Evolutionary conservation across 192 early-diverging fungal species (phyloP), one percentile per base, ranked within the genome.

Genomic region (Haplosporangium gracile): DNA sequence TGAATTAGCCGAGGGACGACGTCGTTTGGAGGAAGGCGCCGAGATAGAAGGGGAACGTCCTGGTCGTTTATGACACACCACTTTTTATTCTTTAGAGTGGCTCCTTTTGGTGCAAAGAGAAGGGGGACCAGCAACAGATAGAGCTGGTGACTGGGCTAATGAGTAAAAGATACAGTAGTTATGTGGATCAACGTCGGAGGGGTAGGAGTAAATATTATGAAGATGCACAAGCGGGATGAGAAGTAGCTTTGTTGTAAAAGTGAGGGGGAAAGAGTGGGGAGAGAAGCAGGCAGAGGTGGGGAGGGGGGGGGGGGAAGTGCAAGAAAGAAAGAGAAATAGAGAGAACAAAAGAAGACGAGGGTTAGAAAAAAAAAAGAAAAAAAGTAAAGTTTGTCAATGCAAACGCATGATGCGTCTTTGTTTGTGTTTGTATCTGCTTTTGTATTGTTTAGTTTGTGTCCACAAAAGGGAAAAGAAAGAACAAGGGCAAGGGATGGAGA

Each of bases 391-490:
- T 38, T 51, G 45, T 20, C 15, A 24, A 20, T 47, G 29, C 72
- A 39, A 60, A 60, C 57, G 57, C 60, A 65, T 65, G 60, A 65
- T 57, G 60, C 60, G 60, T 65, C 60, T 32, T 65, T 65, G 60
- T 65, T 60, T 65, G 26, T 65, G 5, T 51, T 51, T 32, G 29
- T 15, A 32, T 26, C 26, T 24, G n/a, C 22, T 55, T 24, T 55
- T 22, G 18, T 26, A 6, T 57, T 57, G 22, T 26, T 26, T 57
- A 11, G 26, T 13, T 65, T 65, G 60, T 65, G 60, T 65, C 60
- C 60, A 51, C 49, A 65, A 65, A 65, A 26, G 60, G 60, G 60
- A 65, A 32, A 65, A 9, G 60, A 29, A 8, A 29, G 26, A 26
- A 63, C 1, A 29, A 63, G 57, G 60, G 26, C 11, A 4, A 10